Conservation (phyloP, 805 yeast species). For the Helenozyma baotianmanensis region DNA sequence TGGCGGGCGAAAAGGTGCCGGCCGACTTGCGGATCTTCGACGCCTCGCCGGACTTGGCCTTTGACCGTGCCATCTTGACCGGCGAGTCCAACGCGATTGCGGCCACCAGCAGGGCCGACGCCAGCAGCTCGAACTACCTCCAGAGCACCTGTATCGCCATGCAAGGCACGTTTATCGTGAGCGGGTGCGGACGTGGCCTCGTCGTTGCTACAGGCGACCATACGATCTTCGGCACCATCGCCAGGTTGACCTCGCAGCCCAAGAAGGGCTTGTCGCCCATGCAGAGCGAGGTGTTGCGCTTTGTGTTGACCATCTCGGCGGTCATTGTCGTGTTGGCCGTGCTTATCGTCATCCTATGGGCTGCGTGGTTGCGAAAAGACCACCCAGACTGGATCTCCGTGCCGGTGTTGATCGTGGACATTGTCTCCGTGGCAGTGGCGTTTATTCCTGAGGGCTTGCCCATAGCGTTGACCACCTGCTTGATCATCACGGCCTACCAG, state of each 20-base stretch:
- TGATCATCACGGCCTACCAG: slow-evolving; percentile 43
- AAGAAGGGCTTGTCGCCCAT: slow-evolving; percentile 38
- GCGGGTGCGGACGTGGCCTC: slow-evolving; percentile 41
- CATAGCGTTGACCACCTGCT: slow-evolving; percentile 47
- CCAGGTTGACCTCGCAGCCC: slow-evolving; percentile 37
- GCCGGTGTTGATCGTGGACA: slow-evolving; percentile 37
- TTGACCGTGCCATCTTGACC: slow-evolving; percentile 45
- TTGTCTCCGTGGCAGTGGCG: slow-evolving; percentile 44
- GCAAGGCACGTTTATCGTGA: slow-evolving; percentile 43
- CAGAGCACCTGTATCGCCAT: slow-evolving; percentile 41
- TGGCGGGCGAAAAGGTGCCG: slow-evolving; percentile 39
- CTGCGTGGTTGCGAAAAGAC: slow-evolving; percentile 34
- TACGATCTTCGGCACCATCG: slow-evolving; percentile 45
- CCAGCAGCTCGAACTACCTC: slow-evolving; percentile 33
- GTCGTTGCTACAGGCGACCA: slow-evolving; percentile 42
- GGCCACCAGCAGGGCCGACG: slow-evolving; percentile 24
- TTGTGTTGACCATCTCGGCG: slow-evolving; percentile 23
- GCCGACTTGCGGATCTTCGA: slow-evolving; percentile 44
- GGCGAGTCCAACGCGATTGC: slow-evolving; percentile 44
- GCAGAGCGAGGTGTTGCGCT: slow-evolving; percentile 37
- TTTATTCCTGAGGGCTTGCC: slow-evolving; percentile 52
- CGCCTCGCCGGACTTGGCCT: slow-evolving; percentile 32
- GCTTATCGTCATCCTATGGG: slow-evolving; percentile 37
- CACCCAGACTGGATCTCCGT: slow-evolving; percentile 41
- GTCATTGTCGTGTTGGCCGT: slow-evolving; percentile 24